A percentile compares a stretch with the other conserved stretches of the same genome.
These are phyloP conservation scores for Trametes cubensis DNA, from an alignment of 768 basidiomycete genomes.

Conservation along the genomic window DNA sequence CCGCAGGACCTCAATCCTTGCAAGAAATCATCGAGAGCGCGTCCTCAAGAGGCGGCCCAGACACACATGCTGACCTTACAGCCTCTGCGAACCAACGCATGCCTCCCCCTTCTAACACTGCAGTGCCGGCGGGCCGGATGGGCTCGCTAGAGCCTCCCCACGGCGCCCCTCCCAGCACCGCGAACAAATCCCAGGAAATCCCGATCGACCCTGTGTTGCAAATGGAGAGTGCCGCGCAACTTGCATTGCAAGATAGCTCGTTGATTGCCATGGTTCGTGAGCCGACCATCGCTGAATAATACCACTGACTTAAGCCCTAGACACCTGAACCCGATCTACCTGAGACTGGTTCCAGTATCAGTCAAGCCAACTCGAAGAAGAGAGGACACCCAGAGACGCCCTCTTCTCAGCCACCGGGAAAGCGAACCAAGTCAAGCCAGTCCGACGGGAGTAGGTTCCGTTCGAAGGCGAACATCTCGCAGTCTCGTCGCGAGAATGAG, in stretches of 20 bases:
- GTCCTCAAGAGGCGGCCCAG: no score
- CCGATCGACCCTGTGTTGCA: conserved; percentile 12
- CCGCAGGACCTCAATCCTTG: neutral
- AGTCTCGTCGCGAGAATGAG: conserved; percentile 81
- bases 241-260: neutral
- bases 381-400: conserved; percentile 15
- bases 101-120: no score
- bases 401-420: conserved; percentile 13
- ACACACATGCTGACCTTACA: no score
- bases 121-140: no score
- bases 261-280: conserved; percentile 19
- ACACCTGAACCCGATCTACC: conserved; percentile 15
- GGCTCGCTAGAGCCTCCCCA: no score
- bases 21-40: no score
- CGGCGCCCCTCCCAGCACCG: neutral
- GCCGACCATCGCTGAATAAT: neutral
- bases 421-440: conserved; percentile 20
- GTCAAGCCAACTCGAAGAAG: conserved; percentile 10
- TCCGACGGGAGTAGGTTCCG: conserved; percentile 21
- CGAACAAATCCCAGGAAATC: neutral
- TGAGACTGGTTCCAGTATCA: neutral
- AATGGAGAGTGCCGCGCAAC: neutral
- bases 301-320: neutral
- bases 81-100: no score
- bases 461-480: conserved; percentile 68